Evolutionary conservation across 805 yeast species (phyloP), one percentile per base, ranked within the genome.

Genomic region (Ogataea siamensis): DNA sequence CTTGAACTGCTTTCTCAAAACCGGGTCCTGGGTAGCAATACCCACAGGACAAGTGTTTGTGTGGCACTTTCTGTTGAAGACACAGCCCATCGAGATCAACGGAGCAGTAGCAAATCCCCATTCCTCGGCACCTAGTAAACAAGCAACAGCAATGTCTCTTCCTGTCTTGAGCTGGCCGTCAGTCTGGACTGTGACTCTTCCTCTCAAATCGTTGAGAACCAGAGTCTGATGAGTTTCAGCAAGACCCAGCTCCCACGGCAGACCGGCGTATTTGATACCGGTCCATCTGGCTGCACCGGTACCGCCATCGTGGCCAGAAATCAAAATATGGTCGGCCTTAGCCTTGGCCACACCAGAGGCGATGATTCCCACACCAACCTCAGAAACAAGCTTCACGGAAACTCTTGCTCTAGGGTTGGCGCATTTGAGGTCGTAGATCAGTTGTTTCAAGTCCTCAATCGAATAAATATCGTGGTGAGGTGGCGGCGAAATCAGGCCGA

Each of bases 291-390:
- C 91, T 43, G 99, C 99, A 80, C 99, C 99, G 42, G 99, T 91
- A 71, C 99, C 99, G 77, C 99, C 99, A 66, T 91, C 98, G 59
- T 94, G 97, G 57, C 98, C 98, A 44, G 96, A 86, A 49, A 91
- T 86, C 60, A 91, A 74, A 56, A 91, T 84, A 60, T 91, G 96
- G 61, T 93, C 98, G 10, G 98, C 96, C 60, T 93, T 94, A 13
- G 99, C 99, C 69, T 91, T 91, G 44, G 98, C 98, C 19, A 91
- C 99, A 76, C 99, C 99, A 29, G 97, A 87, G 18, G 98, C 98
- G 60, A 93, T 91, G 58, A 93, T 88, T 71, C 99, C 99, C 38
- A 91, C 98, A 70, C 99, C 99, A 43, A 93, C 98, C 67, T 91
- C 99, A 18, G 96, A 86, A 12, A 93, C 99, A 54, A 91, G 78